Evolutionary conservation across 1,284 basidiomycete genomes (phyloP).

Genomic region (Inonotus hispidus): DNA sequence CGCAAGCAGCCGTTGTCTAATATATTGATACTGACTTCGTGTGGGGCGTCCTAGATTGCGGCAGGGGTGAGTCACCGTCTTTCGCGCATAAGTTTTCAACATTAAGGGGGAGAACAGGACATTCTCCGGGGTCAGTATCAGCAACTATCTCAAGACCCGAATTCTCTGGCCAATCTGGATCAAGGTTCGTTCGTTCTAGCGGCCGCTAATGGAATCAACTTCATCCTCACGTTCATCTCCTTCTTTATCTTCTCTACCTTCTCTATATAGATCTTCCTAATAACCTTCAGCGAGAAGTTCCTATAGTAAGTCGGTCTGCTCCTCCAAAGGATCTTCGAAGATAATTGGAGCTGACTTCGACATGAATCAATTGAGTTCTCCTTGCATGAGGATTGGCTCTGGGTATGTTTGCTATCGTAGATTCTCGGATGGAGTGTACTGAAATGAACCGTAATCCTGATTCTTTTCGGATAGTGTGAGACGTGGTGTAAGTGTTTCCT

Average conservation of each 20-base stretch:
- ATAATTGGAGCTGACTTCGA: constrained; percentile 8
- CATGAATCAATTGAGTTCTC: constrained; percentile 58
- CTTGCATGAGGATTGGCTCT: constrained; percentile 87
- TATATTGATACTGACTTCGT: not conserved
- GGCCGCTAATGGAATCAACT: not conserved
- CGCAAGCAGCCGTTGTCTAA: not conserved
- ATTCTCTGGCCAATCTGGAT: constrained; percentile 91
- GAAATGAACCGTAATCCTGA: not conserved
- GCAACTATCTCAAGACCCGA: constrained; percentile 86
- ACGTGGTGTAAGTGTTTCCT: constrained; percentile 66
- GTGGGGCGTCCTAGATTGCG: constrained; percentile 46
- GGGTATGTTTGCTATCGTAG: constrained; percentile 47
- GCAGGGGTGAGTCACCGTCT: constrained; percentile 57
- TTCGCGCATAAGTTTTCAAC: not conserved
- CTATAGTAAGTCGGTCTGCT: constrained; percentile 58
- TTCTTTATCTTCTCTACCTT: not conserved
- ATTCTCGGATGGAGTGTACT: constrained; percentile 1
- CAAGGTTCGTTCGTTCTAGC: constrained; percentile 52
- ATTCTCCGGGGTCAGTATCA: constrained; percentile 92
- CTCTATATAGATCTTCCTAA: constrained; percentile 76
- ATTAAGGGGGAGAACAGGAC: constrained; percentile 50
- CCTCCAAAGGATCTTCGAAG: not conserved
- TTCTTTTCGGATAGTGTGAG: constrained; percentile 52
- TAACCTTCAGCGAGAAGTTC: constrained; percentile 82
- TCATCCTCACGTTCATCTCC: not conserved